phyloP scores from a whole-genome alignment of 805 yeast species.

The Kazachstania africana region DNA sequence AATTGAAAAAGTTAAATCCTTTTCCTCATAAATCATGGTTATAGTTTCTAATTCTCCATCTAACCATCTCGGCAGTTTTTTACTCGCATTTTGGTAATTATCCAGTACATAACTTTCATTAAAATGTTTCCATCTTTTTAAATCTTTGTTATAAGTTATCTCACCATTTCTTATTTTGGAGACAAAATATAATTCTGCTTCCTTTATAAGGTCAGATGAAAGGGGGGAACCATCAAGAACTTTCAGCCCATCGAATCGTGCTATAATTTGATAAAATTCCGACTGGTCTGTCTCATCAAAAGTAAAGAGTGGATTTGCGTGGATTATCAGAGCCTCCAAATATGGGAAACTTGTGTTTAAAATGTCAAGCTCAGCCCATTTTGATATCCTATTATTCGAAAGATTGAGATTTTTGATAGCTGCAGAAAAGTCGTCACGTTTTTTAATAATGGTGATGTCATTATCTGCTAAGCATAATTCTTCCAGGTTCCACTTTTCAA shows the following conservation, averaged over 20 bases:
- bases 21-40: constrained; percentile 3
- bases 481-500: constrained; percentile 1
- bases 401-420: constrained; percentile 34
- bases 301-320: constrained; percentile 39
- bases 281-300: constrained; percentile 13
- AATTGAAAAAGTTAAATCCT: constrained; percentile 1
- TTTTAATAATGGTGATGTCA: background rate
- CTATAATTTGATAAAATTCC: constrained; percentile 30
- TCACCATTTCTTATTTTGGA: constrained; percentile 31
- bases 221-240: constrained; percentile 50
- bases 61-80: constrained; percentile 6
- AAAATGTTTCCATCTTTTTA: constrained; percentile 34
- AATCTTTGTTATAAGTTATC: constrained; percentile 14
- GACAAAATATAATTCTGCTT: constrained; percentile 60
- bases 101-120: constrained; percentile 25
- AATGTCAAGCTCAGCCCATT: constrained; percentile 40
- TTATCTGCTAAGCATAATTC: constrained; percentile 6
- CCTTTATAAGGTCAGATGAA: constrained; percentile 35
- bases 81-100: constrained; percentile 1
- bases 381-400: constrained; percentile 34
- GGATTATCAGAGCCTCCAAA: constrained; percentile 36
- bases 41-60: constrained; percentile 7
- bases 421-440: background rate
- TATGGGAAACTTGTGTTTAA: constrained; percentile 30
- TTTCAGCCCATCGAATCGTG: constrained; percentile 30